These are phyloP conservation scores for Kluyveromyces lactis DNA, from an alignment of 805 yeast species.

Conservation along the genomic window DNA sequence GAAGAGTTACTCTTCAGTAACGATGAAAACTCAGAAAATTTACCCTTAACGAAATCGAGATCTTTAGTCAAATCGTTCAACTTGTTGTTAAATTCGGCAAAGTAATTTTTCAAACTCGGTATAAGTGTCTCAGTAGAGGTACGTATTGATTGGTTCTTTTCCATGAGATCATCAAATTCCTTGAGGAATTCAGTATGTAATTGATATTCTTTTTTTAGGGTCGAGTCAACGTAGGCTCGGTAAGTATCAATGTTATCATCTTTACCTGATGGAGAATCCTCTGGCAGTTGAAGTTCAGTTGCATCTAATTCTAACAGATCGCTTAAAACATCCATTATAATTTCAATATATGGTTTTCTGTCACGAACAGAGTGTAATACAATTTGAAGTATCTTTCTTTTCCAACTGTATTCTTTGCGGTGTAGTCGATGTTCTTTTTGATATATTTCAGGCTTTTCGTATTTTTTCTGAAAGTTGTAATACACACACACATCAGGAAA, in stretches of 20 bases:
- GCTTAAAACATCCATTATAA: background rate
- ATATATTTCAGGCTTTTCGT: too few relatives aligned
- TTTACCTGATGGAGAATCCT: too few relatives aligned
- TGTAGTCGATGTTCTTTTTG: too few relatives aligned
- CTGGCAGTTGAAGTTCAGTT: too few relatives aligned
- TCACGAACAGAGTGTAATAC: too few relatives aligned
- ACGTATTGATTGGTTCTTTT: slow-evolving; percentile 13
- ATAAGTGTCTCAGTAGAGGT: slow-evolving; percentile 22
- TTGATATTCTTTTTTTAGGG: slow-evolving; percentile 4
- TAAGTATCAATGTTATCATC: background rate
- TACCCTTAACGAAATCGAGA: slow-evolving; percentile 49
- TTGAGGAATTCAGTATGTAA: slow-evolving; percentile 9
- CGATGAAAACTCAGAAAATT: slow-evolving; percentile 41
- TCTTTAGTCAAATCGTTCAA: slow-evolving; percentile 49
- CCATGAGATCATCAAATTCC: slow-evolving; percentile 14
- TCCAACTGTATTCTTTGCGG: too few relatives aligned
- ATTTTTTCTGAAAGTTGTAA: too few relatives aligned
- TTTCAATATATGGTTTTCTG: too few relatives aligned
- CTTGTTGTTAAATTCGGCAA: slow-evolving; percentile 50
- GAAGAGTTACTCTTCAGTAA: slow-evolving; percentile 41
- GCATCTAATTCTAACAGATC: background rate
- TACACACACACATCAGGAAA: too few relatives aligned
- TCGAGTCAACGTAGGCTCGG: background rate
- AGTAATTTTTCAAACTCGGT: slow-evolving; percentile 44
- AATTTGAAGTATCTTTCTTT: too few relatives aligned